Evolutionary conservation across 257 asterid species (phyloP).

Genomic region (Fraxinus pennsylvanica): DNA sequence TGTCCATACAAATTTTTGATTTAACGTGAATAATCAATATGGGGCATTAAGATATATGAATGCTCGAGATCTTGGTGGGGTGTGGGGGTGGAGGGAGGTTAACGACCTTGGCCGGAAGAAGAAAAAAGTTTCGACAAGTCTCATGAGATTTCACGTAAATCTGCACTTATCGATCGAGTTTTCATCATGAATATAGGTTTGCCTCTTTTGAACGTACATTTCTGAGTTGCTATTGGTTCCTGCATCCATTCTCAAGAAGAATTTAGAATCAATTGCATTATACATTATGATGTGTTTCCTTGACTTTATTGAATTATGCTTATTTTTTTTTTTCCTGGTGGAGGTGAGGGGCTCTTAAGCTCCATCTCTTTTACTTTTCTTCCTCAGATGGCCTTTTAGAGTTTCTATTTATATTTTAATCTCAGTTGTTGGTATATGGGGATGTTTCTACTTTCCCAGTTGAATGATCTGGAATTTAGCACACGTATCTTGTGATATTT

Average conservation of each 20-base stretch:
- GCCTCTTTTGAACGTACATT: background rate
- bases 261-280: slow-evolving; percentile 1
- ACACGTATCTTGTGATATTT: background rate
- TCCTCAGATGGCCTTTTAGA: background rate
- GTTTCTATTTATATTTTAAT: background rate
- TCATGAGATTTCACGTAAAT: slow-evolving; percentile 10
- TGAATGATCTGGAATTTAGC: background rate
- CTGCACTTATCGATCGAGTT: background rate
- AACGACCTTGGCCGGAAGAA: background rate
- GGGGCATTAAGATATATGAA: slow-evolving; percentile 12
- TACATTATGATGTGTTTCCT: slow-evolving; percentile 1
- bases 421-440: background rate
- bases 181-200: background rate
- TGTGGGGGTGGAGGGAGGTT: background rate
- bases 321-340: background rate
- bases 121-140: background rate
- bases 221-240: slow-evolving; percentile 2
- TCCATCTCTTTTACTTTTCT: background rate
- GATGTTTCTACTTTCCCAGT: background rate
- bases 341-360: background rate
- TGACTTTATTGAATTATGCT: background rate
- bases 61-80: background rate
- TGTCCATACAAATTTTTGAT: background rate
- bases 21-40: slow-evolving; percentile 3
- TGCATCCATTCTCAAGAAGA: background rate